Evolutionary conservation across 805 yeast genomes (phyloP).

Genomic region (Pichia rugopelliculosa): DNA sequence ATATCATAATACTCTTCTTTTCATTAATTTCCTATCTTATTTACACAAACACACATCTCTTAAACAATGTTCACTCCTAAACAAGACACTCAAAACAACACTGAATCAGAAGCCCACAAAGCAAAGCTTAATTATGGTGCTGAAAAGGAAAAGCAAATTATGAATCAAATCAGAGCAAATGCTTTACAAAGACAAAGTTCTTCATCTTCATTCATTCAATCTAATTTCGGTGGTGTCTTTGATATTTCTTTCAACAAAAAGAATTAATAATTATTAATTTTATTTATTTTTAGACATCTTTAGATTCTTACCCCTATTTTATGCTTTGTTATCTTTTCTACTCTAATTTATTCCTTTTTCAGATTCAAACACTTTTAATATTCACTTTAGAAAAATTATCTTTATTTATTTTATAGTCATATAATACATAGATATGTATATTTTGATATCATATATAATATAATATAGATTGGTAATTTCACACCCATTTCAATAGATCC

Average conservation of each 20-base stretch:
- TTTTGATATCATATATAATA: no score
- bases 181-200: constrained; percentile 21
- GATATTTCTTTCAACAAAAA: constrained; percentile 26
- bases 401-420: no score
- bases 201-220: constrained; percentile 24
- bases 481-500: no score
- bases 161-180: constrained; percentile 30
- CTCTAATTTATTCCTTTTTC: not conserved
- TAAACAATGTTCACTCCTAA: constrained; percentile 24
- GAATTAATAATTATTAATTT: no score
- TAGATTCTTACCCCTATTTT: not conserved
- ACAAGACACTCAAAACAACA: constrained; percentile 24
- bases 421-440: no score
- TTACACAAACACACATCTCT: not conserved
- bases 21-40: not conserved
- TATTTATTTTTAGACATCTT: not conserved
- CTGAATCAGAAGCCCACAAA: constrained; percentile 27
- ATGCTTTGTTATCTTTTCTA: not conserved
- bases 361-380: no score
- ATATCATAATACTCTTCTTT: not conserved
- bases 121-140: constrained; percentile 31
- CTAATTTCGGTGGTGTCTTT: constrained; percentile 24
- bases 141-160: constrained; percentile 33
- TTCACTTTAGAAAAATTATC: no score
- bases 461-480: no score